phyloP scores from a whole-genome alignment of 2,329 filamentous ascomycete species.

The Herpotrichia juniperi region DNA sequence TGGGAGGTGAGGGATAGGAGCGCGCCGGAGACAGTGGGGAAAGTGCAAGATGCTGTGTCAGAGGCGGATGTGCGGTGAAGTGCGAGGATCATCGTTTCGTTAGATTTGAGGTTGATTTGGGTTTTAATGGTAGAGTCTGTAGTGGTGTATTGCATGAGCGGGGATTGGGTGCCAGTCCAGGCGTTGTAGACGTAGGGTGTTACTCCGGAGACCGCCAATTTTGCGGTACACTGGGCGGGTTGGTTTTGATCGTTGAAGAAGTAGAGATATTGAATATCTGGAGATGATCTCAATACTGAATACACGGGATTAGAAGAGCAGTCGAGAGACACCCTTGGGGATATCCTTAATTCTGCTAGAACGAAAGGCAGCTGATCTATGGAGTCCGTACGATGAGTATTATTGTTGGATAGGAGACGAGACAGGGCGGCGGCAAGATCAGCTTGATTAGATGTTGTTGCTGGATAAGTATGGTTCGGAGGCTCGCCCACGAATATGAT shows the following conservation, averaged over 20 bases:
- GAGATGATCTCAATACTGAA: conserved; percentile 44
- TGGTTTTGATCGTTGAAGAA: conserved; percentile 46
- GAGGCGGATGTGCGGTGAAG: conserved; percentile 30
- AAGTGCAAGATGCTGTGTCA: conserved; percentile 3
- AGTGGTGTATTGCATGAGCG: conserved; percentile 41
- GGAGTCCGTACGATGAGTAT: conserved; percentile 42
- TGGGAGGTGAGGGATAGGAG: conserved; percentile 3
- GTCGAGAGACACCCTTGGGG: conserved; percentile 26
- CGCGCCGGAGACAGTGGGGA: conserved; percentile 2
- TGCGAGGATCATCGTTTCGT: conserved; percentile 49
- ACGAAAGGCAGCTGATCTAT: conserved; percentile 37
- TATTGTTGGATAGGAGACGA: conserved; percentile 29
- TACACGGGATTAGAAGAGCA: conserved; percentile 23
- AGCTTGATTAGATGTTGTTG: conserved; percentile 16
- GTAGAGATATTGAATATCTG: conserved; percentile 44
- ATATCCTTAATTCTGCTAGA: conserved; percentile 37
- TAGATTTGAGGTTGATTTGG: conserved; percentile 44
- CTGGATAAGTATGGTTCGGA: conserved; percentile 25
- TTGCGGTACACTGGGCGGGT: conserved; percentile 10
- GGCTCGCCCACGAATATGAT: conserved; percentile 44
- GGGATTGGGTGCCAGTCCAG: conserved; percentile 49
- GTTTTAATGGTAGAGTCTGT: conserved; percentile 35
- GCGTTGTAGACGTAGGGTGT: conserved; percentile 49
- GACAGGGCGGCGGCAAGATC: conserved; percentile 26
- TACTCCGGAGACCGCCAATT: conserved; percentile 9